Evolutionary conservation across 1,284 basidiomycete genomes (phyloP), one percentile per base, ranked within the genome.

Genomic region (Cryptococcus neoformans): DNA sequence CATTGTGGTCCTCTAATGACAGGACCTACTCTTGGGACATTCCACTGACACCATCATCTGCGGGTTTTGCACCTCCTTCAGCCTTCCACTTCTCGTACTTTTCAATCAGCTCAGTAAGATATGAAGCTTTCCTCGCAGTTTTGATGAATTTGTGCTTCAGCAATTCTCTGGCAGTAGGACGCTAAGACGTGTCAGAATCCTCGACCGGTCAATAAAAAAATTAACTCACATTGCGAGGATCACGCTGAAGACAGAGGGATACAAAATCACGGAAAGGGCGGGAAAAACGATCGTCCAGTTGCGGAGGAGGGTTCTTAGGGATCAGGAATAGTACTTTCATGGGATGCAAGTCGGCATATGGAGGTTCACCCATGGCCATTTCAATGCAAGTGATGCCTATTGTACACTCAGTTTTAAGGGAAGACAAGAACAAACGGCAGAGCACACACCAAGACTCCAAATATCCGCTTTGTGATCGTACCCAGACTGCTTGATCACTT

Each of bases 321-420:
- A 99, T 99, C 57, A 99, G 82, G 82, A 99, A 99, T 38, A 99
- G 83, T 16, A 97, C 93, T 83, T 98, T 98, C 95, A 99, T 99
- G 4, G 95, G 95, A 79, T 99, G 96, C 47, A 98, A 79, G 67
- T 97, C 93, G 1, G 95, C 93, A 71, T 98, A 98, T 2, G 95
- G 95, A 17, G 95, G 95, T 72, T 98, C 94, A 44, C 95, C 95
- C 78, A 90, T 93, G 1, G 95, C 95, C 64, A 99, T 81, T 77
- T 99, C 95, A 66, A 99, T 97, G 10, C 93, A 92, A 4, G 95
- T 98, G 73, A 99, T 99, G 5, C 76, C 70, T 73, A 51, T 34
- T 6, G 17, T 16, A 47, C 45, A 10, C n/a, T 47, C 45, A 47
- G 17, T 35, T 11, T 17, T 12, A n/a, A 36, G 74, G 44, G 8